phyloP scores from a whole-genome alignment of 1,284 basidiomycete genomes.

The Schizophyllum commune region DNA sequence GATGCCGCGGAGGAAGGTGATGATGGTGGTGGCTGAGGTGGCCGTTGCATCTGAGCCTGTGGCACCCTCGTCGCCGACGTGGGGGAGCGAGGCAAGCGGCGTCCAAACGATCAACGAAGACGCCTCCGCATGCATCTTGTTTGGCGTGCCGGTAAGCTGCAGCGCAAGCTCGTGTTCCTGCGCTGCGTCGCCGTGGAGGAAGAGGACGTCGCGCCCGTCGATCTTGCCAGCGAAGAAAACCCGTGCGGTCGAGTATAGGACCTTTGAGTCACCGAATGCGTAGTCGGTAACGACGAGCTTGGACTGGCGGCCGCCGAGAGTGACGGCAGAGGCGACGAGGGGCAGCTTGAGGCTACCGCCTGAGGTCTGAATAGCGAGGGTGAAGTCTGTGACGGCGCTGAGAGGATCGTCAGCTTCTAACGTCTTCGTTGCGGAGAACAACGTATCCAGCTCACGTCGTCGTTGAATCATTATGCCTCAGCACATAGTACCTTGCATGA shows the following conservation, averaged over 20 bases:
- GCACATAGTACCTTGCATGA: constrained; percentile 59
- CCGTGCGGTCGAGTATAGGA: constrained; percentile 56
- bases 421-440: not conserved
- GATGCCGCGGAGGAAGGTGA: constrained; percentile 42
- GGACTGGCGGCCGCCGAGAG: constrained; percentile 59
- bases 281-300: constrained; percentile 66
- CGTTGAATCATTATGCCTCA: constrained; percentile 57
- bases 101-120: constrained; percentile 9
- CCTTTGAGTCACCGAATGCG: constrained; percentile 46
- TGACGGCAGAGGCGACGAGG: constrained; percentile 39
- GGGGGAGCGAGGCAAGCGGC: not conserved
- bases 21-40: constrained; percentile 19
- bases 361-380: constrained; percentile 46
- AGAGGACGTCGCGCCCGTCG: constrained; percentile 58
- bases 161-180: constrained; percentile 59
- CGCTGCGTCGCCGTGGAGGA: constrained; percentile 52
- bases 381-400: constrained; percentile 45
- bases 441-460: constrained; percentile 42
- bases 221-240: constrained; percentile 62
- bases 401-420: not conserved
- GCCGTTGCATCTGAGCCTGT: not conserved
- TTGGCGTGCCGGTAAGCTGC: constrained; percentile 35
- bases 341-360: constrained; percentile 48
- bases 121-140: constrained; percentile 22
- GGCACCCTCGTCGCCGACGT: not conserved